Percentiles rank a stretch among this genome's conserved stretches.
These are phyloP conservation scores for Wallacemonas rigidus DNA, from an alignment of 208 protist species.

Conservation along the genomic window DNA sequence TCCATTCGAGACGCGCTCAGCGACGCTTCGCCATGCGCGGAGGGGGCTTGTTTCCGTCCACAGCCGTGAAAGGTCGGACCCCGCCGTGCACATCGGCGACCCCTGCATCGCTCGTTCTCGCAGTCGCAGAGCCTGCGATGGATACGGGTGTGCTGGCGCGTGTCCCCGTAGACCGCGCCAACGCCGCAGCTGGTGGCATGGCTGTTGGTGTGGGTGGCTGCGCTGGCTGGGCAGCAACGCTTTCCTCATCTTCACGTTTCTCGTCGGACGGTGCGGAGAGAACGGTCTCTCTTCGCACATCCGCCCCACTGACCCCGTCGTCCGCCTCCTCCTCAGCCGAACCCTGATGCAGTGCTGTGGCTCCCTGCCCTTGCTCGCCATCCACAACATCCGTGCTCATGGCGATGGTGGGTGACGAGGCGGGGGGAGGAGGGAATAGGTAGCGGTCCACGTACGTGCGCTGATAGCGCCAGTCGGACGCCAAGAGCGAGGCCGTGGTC, in stretches of 20 bases:
- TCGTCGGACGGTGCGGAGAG: too few species aligned
- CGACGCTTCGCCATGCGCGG: too few species aligned
- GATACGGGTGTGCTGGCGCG: not conserved
- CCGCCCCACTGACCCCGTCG: not conserved
- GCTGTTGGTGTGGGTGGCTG: not conserved
- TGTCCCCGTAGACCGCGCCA: not conserved
- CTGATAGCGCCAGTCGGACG: constrained; percentile 77
- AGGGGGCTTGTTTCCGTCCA: constrained; percentile 1
- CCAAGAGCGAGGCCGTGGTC: constrained; percentile 61
- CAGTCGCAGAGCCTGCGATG: not conserved
- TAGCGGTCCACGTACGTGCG: constrained; percentile 65
- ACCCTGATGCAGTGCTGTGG: not conserved
- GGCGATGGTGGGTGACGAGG: not conserved
- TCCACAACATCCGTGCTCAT: not conserved
- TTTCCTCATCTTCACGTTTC: too few species aligned
- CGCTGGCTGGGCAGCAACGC: not conserved
- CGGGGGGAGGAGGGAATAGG: constrained; percentile 31
- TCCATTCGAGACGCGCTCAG: too few species aligned
- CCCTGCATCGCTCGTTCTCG: not conserved
- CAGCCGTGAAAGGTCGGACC: not conserved
- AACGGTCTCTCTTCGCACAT: not conserved
- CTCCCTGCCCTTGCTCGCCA: not conserved
- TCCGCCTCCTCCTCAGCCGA: not conserved
- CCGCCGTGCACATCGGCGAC: not conserved
- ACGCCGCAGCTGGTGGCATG: not conserved